Conservation (phyloP, 1,139 yeast species). For the Yamadazyma atlantica region DNA sequence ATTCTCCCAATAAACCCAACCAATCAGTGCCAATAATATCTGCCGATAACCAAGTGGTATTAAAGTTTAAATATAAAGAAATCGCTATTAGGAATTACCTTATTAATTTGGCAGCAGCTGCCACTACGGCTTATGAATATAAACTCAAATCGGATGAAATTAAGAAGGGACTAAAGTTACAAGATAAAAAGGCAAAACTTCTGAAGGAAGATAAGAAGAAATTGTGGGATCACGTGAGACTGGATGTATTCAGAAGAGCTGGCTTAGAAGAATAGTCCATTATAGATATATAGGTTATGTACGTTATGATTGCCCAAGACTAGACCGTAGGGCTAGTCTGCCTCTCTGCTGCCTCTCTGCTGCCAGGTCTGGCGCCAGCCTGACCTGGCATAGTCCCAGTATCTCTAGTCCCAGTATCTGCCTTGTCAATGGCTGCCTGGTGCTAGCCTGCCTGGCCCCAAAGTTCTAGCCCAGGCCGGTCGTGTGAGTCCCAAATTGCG, state of each 20-base stretch:
- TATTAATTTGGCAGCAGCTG: constrained; percentile 54
- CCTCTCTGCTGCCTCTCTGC: too few species aligned
- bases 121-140: constrained; percentile 54
- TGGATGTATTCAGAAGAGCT: constrained; percentile 49
- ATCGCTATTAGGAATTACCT: constrained; percentile 51
- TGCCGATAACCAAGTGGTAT: constrained; percentile 25
- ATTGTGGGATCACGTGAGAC: constrained; percentile 52
- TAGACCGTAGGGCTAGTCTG: too few species aligned
- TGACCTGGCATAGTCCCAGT: too few species aligned
- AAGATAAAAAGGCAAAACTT: constrained; percentile 33
- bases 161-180: constrained; percentile 25
- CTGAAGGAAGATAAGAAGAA: constrained; percentile 43
- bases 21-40: constrained; percentile 26
- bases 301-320: background rate
- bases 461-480: too few species aligned
- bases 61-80: constrained; percentile 42
- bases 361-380: too few species aligned
- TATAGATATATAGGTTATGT: background rate
- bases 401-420: too few species aligned
- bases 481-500: too few species aligned
- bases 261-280: constrained; percentile 33
- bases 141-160: constrained; percentile 37
- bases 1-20: constrained; percentile 23
- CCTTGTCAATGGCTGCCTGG: too few species aligned
- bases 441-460: too few species aligned